A percentile compares a stretch with the other conserved stretches of the same genome.
These are phyloP conservation scores for Epichloe sylvatica DNA, from an alignment of 2,329 filamentous ascomycete genomes.

Conservation along the genomic window DNA sequence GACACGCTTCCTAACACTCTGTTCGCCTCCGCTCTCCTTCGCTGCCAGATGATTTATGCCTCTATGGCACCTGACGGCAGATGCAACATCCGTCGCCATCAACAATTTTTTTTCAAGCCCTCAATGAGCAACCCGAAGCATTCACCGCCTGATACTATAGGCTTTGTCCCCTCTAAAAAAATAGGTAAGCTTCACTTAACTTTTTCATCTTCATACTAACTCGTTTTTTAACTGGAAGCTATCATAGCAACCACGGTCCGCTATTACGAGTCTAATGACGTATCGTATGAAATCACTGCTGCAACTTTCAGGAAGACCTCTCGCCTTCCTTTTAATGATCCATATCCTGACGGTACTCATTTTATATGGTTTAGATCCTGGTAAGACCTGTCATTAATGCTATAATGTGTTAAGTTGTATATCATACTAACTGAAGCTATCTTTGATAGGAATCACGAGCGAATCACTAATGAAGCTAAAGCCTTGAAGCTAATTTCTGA, in stretches of 20 bases:
- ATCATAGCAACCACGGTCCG: not conserved
- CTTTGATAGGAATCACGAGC: conserved; percentile 4
- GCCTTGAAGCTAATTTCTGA: conserved; percentile 2
- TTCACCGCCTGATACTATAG: too few species aligned
- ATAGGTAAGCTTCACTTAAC: not conserved
- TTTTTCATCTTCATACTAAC: not conserved
- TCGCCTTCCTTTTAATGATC: not conserved
- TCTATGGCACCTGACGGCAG: too few species aligned
- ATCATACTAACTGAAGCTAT: not conserved
- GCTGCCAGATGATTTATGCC: too few species aligned
- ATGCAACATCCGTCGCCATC: too few species aligned
- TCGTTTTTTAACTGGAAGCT: not conserved
- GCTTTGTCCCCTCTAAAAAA: too few species aligned
- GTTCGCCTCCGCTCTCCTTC: too few species aligned
- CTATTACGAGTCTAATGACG: not conserved
- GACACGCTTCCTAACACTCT: too few species aligned
- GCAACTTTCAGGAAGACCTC: not conserved
- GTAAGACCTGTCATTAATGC: not conserved
- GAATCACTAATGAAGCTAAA: conserved; percentile 7
- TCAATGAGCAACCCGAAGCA: too few species aligned
- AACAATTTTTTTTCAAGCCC: too few species aligned
- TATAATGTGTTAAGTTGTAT: not conserved
- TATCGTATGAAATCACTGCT: not conserved
- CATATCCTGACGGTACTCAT: not conserved
- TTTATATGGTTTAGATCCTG: not conserved